Conservation (phyloP, 768 basidiomycete species). For the Boletus tylopilopsis region DNA sequence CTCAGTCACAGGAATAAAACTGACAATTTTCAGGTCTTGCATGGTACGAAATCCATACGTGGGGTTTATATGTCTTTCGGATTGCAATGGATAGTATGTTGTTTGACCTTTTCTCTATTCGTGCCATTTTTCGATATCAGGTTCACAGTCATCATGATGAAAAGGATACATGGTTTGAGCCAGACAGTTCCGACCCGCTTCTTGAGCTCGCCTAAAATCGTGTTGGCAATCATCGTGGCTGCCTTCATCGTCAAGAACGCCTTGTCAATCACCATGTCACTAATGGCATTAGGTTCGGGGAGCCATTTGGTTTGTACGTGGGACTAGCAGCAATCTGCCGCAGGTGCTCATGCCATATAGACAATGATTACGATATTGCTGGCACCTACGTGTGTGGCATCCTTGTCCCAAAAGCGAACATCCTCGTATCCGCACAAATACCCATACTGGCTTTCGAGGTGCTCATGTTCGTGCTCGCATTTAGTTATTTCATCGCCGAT, state of each 20-base stretch:
- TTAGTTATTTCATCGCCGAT: constrained; percentile 6
- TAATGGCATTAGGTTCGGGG: constrained; percentile 11
- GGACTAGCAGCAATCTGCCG: background rate
- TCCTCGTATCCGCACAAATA: constrained; percentile 3
- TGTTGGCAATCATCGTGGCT: constrained; percentile 3
- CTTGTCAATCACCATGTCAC: constrained; percentile 1
- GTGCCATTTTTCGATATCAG: background rate
- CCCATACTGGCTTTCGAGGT: constrained; percentile 13
- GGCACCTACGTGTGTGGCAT: constrained; percentile 4
- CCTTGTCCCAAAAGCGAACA: background rate
- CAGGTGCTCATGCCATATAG: constrained; percentile 1
- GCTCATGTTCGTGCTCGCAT: constrained; percentile 15
- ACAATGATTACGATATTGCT: background rate
- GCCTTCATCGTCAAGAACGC: constrained; percentile 7
- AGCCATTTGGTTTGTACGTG: constrained; percentile 8
- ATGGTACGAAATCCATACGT: constrained; percentile 12
- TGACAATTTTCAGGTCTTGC: constrained; percentile 10
- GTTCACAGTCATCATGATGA: constrained; percentile 19
- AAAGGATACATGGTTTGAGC: constrained; percentile 15
- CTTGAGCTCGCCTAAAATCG: constrained; percentile 5
- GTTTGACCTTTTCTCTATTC: background rate
- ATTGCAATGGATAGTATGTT: constrained; percentile 19
- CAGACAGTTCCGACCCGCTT: background rate
- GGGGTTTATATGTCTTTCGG: constrained; percentile 13
- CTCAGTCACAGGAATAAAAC: background rate